These are phyloP conservation scores for Calamus simplicifolius DNA, from an alignment of 176 grass and related monocot genomes.

Conservation along the genomic window DNA sequence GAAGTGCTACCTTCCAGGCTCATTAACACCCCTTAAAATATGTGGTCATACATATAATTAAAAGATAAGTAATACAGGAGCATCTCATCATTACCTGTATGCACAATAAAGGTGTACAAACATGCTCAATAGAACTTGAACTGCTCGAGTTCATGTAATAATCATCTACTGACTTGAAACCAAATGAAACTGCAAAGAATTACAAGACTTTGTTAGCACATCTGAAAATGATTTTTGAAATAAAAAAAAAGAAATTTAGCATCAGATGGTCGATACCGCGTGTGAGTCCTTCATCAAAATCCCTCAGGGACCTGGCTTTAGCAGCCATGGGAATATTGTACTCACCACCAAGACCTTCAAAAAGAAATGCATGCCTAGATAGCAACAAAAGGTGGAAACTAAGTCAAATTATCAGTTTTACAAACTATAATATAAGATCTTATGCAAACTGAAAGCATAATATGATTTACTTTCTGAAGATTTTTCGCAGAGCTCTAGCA, in stretches of 20 bases:
- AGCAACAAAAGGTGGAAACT: slow-evolving; percentile 18
- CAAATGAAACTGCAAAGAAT: slow-evolving; percentile 80
- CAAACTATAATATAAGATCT: slow-evolving; percentile 15
- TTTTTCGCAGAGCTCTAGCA: slow-evolving; percentile 44
- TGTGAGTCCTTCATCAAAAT: slow-evolving; percentile 94
- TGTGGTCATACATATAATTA: too few relatives aligned
- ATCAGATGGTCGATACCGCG: slow-evolving; percentile 36
- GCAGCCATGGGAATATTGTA: slow-evolving; percentile 74
- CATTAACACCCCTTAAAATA: too few relatives aligned
- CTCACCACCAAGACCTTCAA: slow-evolving; percentile 76
- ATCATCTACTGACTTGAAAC: slow-evolving; percentile 97
- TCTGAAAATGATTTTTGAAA: background rate
- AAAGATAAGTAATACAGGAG: background rate
- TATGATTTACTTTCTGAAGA: slow-evolving; percentile 70
- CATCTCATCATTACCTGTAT: slow-evolving; percentile 65
- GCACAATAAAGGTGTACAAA: slow-evolving; percentile 79
- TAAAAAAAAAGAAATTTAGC: slow-evolving; percentile 4
- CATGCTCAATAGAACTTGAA: slow-evolving; percentile 79
- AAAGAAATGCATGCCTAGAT: slow-evolving; percentile 73
- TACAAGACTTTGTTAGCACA: slow-evolving; percentile 12
- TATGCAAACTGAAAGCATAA: slow-evolving; percentile 4
- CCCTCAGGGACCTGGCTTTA: slow-evolving; percentile 77
- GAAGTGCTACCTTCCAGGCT: too few relatives aligned
- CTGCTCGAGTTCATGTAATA: slow-evolving; percentile 94
- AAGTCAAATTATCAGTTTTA: slow-evolving; percentile 27